A percentile compares a stretch with the other conserved stretches of the same genome.
Conservation (phyloP, 768 basidiomycete genomes). For the Macrolepiota fuliginosa region DNA sequence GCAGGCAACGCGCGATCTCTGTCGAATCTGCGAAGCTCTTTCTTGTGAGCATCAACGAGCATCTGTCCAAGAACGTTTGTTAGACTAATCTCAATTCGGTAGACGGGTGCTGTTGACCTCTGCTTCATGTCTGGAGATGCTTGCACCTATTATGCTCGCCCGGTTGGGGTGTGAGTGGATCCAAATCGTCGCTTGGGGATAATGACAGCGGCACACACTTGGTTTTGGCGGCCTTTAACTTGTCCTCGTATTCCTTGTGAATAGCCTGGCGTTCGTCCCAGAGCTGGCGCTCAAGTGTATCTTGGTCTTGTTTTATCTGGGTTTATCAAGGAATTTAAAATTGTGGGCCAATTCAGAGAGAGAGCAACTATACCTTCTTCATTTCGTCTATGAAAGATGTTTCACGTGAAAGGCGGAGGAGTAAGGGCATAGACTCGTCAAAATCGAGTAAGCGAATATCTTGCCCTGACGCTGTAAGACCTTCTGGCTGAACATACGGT, state of each 20-base stretch:
- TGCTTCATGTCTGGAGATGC: constrained; percentile 67
- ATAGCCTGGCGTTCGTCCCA: constrained; percentile 68
- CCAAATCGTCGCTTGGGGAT: neutral
- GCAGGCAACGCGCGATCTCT: constrained; percentile 64
- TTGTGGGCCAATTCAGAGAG: neutral
- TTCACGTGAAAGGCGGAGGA: constrained; percentile 60
- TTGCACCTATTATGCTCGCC: constrained; percentile 62
- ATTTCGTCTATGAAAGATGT: constrained; percentile 48
- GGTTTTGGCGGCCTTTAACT: constrained; percentile 62
- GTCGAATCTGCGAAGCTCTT: constrained; percentile 69
- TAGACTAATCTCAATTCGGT: constrained; percentile 2
- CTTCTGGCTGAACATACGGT: neutral
- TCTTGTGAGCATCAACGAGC: constrained; percentile 60
- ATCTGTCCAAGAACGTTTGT: constrained; percentile 38
- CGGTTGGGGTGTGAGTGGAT: constrained; percentile 32
- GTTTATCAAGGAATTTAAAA: constrained; percentile 2
- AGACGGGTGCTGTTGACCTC: constrained; percentile 35
- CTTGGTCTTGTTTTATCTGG: constrained; percentile 73
- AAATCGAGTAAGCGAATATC: constrained; percentile 15
- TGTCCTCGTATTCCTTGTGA: constrained; percentile 65
- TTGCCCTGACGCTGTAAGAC: neutral
- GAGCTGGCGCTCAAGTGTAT: constrained; percentile 61
- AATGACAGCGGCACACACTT: constrained; percentile 44
- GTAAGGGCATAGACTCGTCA: constrained; percentile 33
- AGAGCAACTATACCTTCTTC: constrained; percentile 40